Base-by-base conservation (phyloP, 805 yeast species). In the Spathaspora passalidarum region DNA sequence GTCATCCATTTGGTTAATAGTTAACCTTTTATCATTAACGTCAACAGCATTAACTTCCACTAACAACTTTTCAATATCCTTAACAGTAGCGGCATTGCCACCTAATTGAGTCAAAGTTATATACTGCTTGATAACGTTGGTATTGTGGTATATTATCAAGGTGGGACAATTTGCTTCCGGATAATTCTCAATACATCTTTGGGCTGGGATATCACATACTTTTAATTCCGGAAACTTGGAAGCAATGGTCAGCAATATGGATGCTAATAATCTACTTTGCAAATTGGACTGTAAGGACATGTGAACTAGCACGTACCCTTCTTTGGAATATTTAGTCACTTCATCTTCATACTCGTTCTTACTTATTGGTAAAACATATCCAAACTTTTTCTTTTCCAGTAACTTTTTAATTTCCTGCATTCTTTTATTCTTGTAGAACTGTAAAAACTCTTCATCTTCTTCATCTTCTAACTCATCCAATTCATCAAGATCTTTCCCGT, bases 111-210 rank as follows among this genome's bases (percentile, higher is more conserved):
- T 76, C 57, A 92, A 72, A 0, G 98, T 92, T 9, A 94, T 79
- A 56, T 72, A 79, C 61, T 94, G 97, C 61, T 84, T 86, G 19
- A 84, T 69, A 7, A 95, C 91, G 51, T 88, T 82, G 22, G 84
- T 85, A 45, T 88, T 80, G 57, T 80, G 79, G 64, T 94, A 94
- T 0, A 94, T 79, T 42, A 94, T 74, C 6, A 94, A 69, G 0
- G 99, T 94, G 2, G 99, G 99, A 56, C 96, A 86, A 69, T 88
- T 91, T 25, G 77, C 62, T 20, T 88, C 92, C 1, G 99, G 97
- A 63, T 91, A 94, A 59, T 84, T 83, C 58, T 92, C 98, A 52
- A 91, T 86, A 43, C 97, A 96, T 63, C 97, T 81, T 48, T 80
- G 76, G 19, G 88, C 96, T n/a, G 87, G 84, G 41, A 94, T 94